These are phyloP conservation scores for Apiotrichum sp. DNA, from an alignment of 1,284 basidiomycete species.

Conservation along the genomic window DNA sequence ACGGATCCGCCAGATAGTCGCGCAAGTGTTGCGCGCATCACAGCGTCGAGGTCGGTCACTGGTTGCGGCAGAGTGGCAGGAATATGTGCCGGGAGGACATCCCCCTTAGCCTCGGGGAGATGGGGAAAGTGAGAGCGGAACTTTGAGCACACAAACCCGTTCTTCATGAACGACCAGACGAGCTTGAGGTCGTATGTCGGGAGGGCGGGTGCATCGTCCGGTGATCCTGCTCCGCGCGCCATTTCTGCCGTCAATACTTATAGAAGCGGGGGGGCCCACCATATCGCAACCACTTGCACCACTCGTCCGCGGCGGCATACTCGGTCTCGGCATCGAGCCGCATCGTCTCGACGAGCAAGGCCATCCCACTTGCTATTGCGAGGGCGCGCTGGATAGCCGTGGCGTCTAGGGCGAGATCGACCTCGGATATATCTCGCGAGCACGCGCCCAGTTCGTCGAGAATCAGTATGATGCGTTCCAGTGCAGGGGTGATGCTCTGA, in stretches of 20 bases:
- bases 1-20: not conserved
- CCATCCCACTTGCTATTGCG: constrained; percentile 1
- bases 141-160: constrained; percentile 29
- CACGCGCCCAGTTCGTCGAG: constrained; percentile 38
- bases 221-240: not conserved
- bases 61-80: not conserved
- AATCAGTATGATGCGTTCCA: constrained; percentile 35
- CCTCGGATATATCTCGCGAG: constrained; percentile 8
- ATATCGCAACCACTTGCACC: constrained; percentile 42
- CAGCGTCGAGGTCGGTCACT: not conserved
- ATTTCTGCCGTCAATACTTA: constrained; percentile 7
- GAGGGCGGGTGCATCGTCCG: constrained; percentile 13
- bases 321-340: constrained; percentile 33
- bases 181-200: constrained; percentile 36
- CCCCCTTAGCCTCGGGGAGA: constrained; percentile 8
- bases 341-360: constrained; percentile 27
- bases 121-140: constrained; percentile 30
- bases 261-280: constrained; percentile 20
- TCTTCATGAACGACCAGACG: constrained; percentile 39
- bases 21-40: constrained; percentile 9
- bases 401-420: not conserved
- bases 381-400: not conserved
- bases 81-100: not conserved
- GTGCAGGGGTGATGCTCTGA: constrained; percentile 35
- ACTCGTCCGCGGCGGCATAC: constrained; percentile 29